Percentiles rank a stretch among this genome's conserved stretches.
phyloP scores from a whole-genome alignment of 1,139 yeast species.

The Nakaseomyces sp. region DNA sequence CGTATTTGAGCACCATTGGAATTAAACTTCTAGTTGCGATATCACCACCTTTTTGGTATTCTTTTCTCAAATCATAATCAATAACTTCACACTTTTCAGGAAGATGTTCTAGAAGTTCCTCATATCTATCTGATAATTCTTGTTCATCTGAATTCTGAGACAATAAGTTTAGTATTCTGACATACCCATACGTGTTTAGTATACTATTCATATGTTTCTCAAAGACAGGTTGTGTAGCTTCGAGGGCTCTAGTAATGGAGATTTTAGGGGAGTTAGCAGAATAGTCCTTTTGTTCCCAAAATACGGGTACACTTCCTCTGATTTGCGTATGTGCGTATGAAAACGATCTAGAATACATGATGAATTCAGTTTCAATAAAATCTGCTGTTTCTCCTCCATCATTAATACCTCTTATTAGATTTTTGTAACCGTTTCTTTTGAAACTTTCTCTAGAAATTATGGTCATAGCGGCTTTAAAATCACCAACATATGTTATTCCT shows the following conservation, averaged over 20 bases:
- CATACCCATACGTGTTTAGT: slow-evolving; percentile 69
- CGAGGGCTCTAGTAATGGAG: slow-evolving; percentile 75
- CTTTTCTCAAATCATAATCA: slow-evolving; percentile 89
- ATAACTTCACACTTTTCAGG: slow-evolving; percentile 42
- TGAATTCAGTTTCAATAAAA: slow-evolving; percentile 89
- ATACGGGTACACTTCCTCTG: slow-evolving; percentile 90
- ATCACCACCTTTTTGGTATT: slow-evolving; percentile 82
- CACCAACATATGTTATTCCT: slow-evolving; percentile 42
- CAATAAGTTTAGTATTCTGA: slow-evolving; percentile 75
- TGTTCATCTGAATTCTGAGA: slow-evolving; percentile 73
- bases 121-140: slow-evolving; percentile 61
- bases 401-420: slow-evolving; percentile 88
- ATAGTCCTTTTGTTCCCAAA: slow-evolving; percentile 91
- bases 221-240: slow-evolving; percentile 89
- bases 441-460: slow-evolving; percentile 89
- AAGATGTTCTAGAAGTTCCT: slow-evolving; percentile 31
- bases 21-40: slow-evolving; percentile 70
- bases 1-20: slow-evolving; percentile 52
- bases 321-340: slow-evolving; percentile 75
- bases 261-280: slow-evolving; percentile 75
- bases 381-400: slow-evolving; percentile 94
- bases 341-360: slow-evolving; percentile 49
- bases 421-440: slow-evolving; percentile 93
- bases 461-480: slow-evolving; percentile 53
- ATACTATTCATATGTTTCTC: slow-evolving; percentile 68